Conservation (phyloP, 2,329 filamentous ascomycete species). For the Podosphaera xanthii region DNA sequence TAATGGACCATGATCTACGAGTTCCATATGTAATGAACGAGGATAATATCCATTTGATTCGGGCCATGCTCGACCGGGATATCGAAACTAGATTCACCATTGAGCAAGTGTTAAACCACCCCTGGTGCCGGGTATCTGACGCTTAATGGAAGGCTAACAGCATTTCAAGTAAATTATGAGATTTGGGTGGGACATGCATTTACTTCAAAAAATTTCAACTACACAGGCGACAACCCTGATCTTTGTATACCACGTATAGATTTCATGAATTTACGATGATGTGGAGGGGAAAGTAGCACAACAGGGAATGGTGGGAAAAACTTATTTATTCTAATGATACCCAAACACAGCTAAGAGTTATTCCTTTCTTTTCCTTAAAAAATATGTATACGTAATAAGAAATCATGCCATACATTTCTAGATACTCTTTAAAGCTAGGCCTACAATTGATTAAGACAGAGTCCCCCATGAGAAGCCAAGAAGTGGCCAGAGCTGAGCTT, state of each 20-base stretch:
- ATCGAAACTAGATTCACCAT: conserved; percentile 69
- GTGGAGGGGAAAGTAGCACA: neutral
- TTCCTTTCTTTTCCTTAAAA: too few relatives aligned
- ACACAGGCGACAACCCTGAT: neutral
- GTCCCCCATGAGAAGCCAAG: too few relatives aligned
- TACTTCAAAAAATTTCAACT: neutral
- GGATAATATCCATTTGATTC: conserved; percentile 76
- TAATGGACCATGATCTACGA: conserved; percentile 87
- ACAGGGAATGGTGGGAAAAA: neutral
- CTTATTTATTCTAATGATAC: conserved; percentile 1
- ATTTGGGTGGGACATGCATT: neutral
- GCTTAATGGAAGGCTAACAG: neutral
- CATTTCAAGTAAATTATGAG: neutral
- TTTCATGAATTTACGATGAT: conserved; percentile 3
- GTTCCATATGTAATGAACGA: conserved; percentile 79
- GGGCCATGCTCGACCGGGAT: conserved; percentile 79
- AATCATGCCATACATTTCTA: too few relatives aligned
- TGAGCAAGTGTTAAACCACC: conserved; percentile 64
- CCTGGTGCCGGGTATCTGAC: conserved; percentile 32
- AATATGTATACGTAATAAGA: too few relatives aligned
- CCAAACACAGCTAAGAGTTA: neutral
- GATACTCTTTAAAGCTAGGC: too few relatives aligned
- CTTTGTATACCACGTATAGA: neutral
- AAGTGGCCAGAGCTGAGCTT: too few relatives aligned
- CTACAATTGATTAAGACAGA: too few relatives aligned